Evolutionary conservation across 1,284 basidiomycete species (phyloP).

Genomic region (Pascua sp.): DNA sequence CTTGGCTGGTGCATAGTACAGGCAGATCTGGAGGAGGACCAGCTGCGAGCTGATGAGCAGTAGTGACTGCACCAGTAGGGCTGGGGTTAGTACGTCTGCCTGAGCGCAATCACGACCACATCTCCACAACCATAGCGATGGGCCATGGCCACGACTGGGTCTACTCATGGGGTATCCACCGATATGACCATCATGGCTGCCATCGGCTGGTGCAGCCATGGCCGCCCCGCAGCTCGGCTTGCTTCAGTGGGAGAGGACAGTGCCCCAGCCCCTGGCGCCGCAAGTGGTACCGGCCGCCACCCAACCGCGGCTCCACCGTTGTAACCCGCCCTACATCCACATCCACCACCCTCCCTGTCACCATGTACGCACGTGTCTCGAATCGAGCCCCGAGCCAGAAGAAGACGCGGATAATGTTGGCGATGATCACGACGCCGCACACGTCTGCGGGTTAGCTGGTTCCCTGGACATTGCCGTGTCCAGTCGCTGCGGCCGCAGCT

Average conservation of each 20-base stretch:
- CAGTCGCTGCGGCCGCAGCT: not conserved
- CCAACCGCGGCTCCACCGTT: too few species aligned
- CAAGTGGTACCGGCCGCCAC: not conserved
- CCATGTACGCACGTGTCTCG: slow-evolving; percentile 45
- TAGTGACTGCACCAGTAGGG: slow-evolving; percentile 51
- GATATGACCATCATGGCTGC: too few species aligned
- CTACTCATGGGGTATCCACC: too few species aligned
- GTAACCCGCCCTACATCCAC: not conserved
- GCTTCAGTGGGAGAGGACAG: not conserved
- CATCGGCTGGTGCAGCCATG: not conserved
- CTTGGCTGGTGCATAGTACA: slow-evolving; percentile 46
- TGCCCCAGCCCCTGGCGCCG: too few species aligned
- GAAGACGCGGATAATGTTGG: slow-evolving; percentile 50
- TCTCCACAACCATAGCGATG: too few species aligned
- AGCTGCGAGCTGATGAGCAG: slow-evolving; percentile 53
- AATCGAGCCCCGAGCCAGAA: slow-evolving; percentile 55
- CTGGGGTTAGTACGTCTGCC: slow-evolving; percentile 26
- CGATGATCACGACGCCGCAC: slow-evolving; percentile 46
- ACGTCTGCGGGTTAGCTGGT: slow-evolving; percentile 28
- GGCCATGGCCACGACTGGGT: too few species aligned
- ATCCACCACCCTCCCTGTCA: too few species aligned
- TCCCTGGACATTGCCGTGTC: not conserved
- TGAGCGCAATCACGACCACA: too few species aligned
- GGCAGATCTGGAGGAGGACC: slow-evolving; percentile 52
- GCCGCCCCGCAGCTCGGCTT: too few species aligned